Evolutionary conservation across 225 moss, liverwort and hornwort genomes (phyloP).

Genomic region (Ulota crispa): DNA sequence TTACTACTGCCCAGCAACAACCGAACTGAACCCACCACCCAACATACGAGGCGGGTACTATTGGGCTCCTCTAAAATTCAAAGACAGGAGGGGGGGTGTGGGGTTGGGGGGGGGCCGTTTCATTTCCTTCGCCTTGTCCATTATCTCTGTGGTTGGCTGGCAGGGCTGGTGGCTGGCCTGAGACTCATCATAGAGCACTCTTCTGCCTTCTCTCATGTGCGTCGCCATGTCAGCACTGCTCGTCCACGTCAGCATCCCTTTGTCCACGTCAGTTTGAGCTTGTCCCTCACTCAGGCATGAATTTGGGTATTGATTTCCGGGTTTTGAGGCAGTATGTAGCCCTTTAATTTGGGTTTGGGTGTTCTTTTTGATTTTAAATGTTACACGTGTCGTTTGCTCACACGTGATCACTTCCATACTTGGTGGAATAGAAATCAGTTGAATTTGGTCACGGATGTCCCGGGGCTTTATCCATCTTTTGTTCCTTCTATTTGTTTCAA

Average conservation of each 20-base stretch:
- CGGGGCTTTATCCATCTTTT: neutral
- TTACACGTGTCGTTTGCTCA: neutral
- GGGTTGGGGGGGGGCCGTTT: neutral
- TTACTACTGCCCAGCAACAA: slow-evolving; percentile 8
- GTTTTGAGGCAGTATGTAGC: neutral
- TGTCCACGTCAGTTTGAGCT: neutral
- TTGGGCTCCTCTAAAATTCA: neutral
- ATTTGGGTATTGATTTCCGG: slow-evolving; percentile 1
- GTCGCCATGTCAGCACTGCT: neutral
- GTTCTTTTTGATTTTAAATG: neutral
- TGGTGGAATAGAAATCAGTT: neutral
- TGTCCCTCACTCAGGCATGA: neutral
- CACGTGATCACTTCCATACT: neutral
- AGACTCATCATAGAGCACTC: slow-evolving; percentile 27
- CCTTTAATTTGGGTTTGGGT: neutral
- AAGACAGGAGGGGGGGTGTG: neutral
- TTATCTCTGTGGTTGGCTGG: neutral
- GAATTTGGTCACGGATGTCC: neutral
- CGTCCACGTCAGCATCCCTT: neutral
- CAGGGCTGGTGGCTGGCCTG: neutral
- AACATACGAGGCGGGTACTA: neutral
- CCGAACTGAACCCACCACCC: slow-evolving; percentile 20
- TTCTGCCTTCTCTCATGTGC: neutral
- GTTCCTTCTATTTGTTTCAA: neutral
- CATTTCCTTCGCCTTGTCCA: slow-evolving; percentile 17